These are phyloP conservation scores for Thielaviopsis populi DNA, from an alignment of 2,329 filamentous ascomycete genomes.

Conservation along the genomic window DNA sequence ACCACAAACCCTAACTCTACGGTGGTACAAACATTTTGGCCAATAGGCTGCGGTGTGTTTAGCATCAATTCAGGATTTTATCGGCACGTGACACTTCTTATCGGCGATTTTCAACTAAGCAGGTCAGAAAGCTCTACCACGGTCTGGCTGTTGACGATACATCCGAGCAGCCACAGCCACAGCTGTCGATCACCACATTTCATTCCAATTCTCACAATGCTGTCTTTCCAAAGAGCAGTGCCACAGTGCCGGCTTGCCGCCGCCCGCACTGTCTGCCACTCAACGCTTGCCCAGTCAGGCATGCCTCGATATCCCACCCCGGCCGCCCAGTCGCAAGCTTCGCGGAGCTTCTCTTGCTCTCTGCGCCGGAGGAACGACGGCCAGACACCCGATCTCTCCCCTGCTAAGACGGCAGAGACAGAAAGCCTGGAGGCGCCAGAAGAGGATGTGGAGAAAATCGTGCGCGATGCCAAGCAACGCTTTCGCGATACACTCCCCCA, in stretches of 20 bases:
- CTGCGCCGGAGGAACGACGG: constrained; percentile 2
- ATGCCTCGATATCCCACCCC: not conserved
- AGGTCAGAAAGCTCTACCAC: constrained; percentile 8
- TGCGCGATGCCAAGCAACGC: constrained; percentile 54
- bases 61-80: constrained; percentile 6
- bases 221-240: constrained; percentile 4
- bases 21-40: not conserved
- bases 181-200: not conserved
- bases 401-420: not conserved
- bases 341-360: not conserved
- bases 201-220: constrained; percentile 3
- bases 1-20: not conserved
- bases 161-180: not conserved
- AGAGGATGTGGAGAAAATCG: constrained; percentile 43
- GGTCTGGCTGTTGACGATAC: not conserved
- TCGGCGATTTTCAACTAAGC: not conserved
- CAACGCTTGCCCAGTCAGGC: not conserved
- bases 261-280: not conserved
- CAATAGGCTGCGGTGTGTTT: constrained; percentile 6
- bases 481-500: constrained; percentile 67
- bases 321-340: not conserved
- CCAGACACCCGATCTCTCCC: not conserved
- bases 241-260: not conserved
- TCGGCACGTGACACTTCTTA: constrained; percentile 11
- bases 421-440: not conserved